Base-by-base conservation (phyloP, 2,329 filamentous ascomycete genomes). In the Colletotrichum lupini region DNA sequence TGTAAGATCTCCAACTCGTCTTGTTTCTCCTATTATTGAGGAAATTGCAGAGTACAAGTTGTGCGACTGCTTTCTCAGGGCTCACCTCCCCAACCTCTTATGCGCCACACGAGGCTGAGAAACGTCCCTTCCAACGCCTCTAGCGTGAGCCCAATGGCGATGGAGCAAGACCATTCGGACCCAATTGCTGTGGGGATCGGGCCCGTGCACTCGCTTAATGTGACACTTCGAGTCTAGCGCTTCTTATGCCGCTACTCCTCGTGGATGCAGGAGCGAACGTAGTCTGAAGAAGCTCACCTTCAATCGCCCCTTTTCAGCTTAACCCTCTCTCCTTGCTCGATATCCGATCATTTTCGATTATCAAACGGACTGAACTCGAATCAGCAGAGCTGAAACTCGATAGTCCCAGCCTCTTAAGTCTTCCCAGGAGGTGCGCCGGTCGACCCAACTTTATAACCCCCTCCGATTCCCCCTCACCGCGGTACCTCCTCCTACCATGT, bases 401-500 rank as follows among this genome's bases (percentile, higher is more conserved):
- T 57, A 60, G 9, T 22, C 64, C 53, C 64, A 68, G 52, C 72
- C 68, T 72, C 72, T 73, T 56, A 42, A 63, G 46, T 52, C 49
- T 60, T 73, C 26, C 69, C 46, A 61, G 64, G 59, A 64, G 69
- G 58, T 57, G 68, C 60, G 52, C 63, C 62, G 58, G 68, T 52
- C 58, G 56, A 58, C 57, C 65, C 69, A 65, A 60, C 64, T 65
- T 63, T 69, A 68, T 68, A 60, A 72, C 64, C 73, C 63, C 72
- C 46, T 76, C 76, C 77, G 76, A 75, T 72, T 76, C 76, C 71
- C 71, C 67, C 71, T 73, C 71, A 73, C 71, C 61, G 70, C 67
- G 67, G 56, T 28, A 66, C 30, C 16, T 57, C 74, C 76, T 67
- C 68, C 76, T 77, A 83, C 78, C 80, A 90, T 90, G 88, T 90